These are phyloP conservation scores for Umbelopsis ramanniana DNA, from an alignment of 192 early-diverging fungal genomes.

Conservation along the genomic window DNA sequence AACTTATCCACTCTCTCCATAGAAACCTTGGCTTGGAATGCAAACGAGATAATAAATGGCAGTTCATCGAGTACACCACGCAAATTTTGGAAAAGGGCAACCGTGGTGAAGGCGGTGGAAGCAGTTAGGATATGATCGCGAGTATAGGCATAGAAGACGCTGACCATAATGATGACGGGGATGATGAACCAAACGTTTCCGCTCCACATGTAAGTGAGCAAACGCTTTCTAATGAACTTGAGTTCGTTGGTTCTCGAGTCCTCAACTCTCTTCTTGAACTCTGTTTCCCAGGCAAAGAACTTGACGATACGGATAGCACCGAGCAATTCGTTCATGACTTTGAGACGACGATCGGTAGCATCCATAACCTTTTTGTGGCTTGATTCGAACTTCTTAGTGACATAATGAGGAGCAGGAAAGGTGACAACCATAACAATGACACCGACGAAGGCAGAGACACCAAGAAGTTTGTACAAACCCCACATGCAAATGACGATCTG, in stretches of 20 bases:
- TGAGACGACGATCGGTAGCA: conserved; percentile 80
- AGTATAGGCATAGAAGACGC: conserved; percentile 65
- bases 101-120: conserved; percentile 70
- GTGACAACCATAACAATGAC: conserved; percentile 66
- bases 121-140: conserved; percentile 64
- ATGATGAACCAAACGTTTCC: conserved; percentile 58
- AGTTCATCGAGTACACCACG: conserved; percentile 66
- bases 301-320: conserved; percentile 94
- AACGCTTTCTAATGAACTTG: conserved; percentile 50
- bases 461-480: conserved; percentile 79
- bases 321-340: conserved; percentile 83
- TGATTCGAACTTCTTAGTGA: conserved; percentile 52
- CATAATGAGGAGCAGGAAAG: conserved; percentile 61
- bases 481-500: conserved; percentile 68
- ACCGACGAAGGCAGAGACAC: conserved; percentile 82
- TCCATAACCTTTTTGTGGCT: conserved; percentile 55
- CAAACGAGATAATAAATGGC: conserved; percentile 60
- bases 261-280: conserved; percentile 72
- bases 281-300: conserved; percentile 85
- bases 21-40: conserved; percentile 69
- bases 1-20: conserved; percentile 74
- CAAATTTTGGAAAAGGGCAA: conserved; percentile 76
- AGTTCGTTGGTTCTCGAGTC: conserved; percentile 71
- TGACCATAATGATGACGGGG: conserved; percentile 64
- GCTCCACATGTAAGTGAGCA: conserved; percentile 62